A percentile compares a stretch with the other conserved stretches of the same genome.
Evolutionary conservation across 371 early-diverging fungal species (phyloP).

Genomic region (Rhizoclosmatium hyalinum): DNA sequence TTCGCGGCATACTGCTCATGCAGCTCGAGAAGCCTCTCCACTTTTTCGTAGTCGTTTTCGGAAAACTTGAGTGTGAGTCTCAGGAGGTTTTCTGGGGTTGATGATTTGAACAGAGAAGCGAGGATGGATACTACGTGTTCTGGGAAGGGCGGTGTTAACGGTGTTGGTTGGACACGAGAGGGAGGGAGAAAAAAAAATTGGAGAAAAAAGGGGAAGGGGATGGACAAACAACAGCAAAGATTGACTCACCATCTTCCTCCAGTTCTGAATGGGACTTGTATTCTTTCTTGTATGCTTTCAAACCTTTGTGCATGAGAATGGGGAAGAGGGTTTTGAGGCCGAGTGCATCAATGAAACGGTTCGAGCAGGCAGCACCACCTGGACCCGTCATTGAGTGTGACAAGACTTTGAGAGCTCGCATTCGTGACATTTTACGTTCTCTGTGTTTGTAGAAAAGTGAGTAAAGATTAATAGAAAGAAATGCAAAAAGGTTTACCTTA

Average conservation of each 20-base stretch:
- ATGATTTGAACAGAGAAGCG: constrained; percentile 66
- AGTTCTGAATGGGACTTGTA: constrained; percentile 56
- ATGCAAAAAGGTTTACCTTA: constrained; percentile 60
- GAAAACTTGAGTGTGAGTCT: constrained; percentile 85
- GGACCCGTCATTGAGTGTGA: constrained; percentile 74
- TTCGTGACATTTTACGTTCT: constrained; percentile 78
- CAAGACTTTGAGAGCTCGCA: constrained; percentile 86
- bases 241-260: constrained; percentile 73
- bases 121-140: constrained; percentile 86
- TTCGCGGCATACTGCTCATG: constrained; percentile 71
- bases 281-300: constrained; percentile 65
- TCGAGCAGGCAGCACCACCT: constrained; percentile 33
- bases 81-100: constrained; percentile 61
- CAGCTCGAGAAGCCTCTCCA: constrained; percentile 79
- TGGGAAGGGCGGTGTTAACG: constrained; percentile 26
- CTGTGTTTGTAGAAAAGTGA: constrained; percentile 43
- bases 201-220: constrained; percentile 14
- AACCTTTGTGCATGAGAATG: constrained; percentile 77
- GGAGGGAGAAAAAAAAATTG: neutral
- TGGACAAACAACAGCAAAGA: neutral
- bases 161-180: neutral
- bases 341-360: constrained; percentile 77
- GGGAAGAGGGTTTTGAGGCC: constrained; percentile 85
- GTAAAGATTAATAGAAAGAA: neutral
- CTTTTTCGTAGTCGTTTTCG: constrained; percentile 78